Base-by-base conservation (phyloP, 176 grass and related monocot species). In the Oryza punctata region DNA sequence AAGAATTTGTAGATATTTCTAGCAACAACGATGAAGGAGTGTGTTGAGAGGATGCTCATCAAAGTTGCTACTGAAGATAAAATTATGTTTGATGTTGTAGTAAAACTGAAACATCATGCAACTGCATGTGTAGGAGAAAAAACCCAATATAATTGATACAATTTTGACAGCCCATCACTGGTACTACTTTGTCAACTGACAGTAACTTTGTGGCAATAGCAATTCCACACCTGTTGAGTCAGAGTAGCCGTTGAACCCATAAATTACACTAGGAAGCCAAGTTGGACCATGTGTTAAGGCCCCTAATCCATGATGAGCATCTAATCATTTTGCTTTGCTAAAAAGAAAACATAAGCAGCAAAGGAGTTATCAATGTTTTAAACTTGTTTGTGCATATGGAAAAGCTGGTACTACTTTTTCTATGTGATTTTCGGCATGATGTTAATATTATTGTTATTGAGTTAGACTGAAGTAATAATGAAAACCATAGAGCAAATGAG, bases 11-110 rank as follows among this genome's bases (percentile, higher is more conserved):
- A 4, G 32, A 16, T 68, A 30, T 1, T 73, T 50, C 54, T 67
- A 7, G 49, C 12, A 50, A 75, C 61, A 75, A 68, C 12, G 72
- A 79, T 26, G 14, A n/a, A n/a, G n/a, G 70, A n/a, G 5, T 32
- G 2, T 61, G 12, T 32, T 25, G 47, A 11, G 50, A 69, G 18
- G 7, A 0, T 38, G 16, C 7, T 67, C 21, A 40, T 83, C 15
- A 24, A 83, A 74, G 46, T 19, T 86, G 45, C 1, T 14, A 81
- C 38, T 14, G 29, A 37, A 80, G 0, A 52, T 45, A 43, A 79
- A 47, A 80, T 1, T 24, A 61, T 16, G 7, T 27, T 27, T 26
- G 32, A 68, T 23, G 14, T 32, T 43, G 11, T 23, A 57, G 15
- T 2, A 75, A 25, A 4, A 79, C 33, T 50, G 5, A 68, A n/a